Base-by-base conservation (phyloP, 2,329 filamentous ascomycete genomes). In the Aschersonia sp. region DNA sequence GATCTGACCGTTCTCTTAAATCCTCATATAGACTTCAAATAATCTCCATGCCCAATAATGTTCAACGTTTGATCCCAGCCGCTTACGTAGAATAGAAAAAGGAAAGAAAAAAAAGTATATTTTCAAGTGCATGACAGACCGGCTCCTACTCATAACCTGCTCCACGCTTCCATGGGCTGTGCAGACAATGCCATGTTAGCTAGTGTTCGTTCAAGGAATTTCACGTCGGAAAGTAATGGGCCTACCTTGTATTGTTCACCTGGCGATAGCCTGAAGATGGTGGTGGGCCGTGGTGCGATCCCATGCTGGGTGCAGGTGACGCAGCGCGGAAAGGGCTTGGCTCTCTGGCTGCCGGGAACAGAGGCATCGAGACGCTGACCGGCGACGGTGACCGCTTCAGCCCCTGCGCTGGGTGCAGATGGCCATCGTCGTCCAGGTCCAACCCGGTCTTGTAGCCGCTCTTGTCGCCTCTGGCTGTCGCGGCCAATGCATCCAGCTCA, bases 401-500 rank as follows among this genome's bases (percentile, higher is more conserved):
- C 22, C 45, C 51, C 37, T 64, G 62, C 12, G 61, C 59, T 7
- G 66, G 66, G 5, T 64, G 61, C 48, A 69, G 51, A 2, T 65
- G 66, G 43, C 65, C 63, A 48, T 69, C 66, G n/a, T 69, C 67
- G 32, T 70, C 67, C 32, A 68, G 56, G 50, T 68, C 60, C 35
- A 62, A 54, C 35, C 58, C 56, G 7, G 54, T 52, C 55, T 64
- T 67, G 60, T 66, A 68, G 7, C 47, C 43, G 10, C 49, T 47
- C 45, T 50, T 50, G 43, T 94, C 87, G 49, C 88, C 87, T 58
- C 89, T 81, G 30, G 89, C 89, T 7, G 88, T 94, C n/a, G 84
- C 86, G 54, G 85, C 88, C 49, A 95, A 70, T 9, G 88, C 89
- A 62, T 95, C 87, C 46, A 95, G 74, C 66, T 95, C 88, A 6